phyloP scores from a whole-genome alignment of 345 rosid species.

The Dovyalis caffra region DNA sequence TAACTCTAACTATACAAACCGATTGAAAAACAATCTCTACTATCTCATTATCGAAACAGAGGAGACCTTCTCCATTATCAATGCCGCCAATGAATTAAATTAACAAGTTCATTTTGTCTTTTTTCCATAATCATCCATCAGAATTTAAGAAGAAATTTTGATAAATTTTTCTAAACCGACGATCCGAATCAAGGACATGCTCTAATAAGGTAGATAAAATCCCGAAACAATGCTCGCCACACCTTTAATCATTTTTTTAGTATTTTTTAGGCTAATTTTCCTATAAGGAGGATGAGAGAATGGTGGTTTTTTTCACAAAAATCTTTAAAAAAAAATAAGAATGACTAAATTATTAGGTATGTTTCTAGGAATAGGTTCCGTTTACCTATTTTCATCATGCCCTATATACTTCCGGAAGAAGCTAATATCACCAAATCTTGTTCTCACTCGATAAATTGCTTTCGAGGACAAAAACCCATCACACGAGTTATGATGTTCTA shows the following conservation, averaged over 20 bases:
- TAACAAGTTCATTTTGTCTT: no score
- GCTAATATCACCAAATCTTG: neutral
- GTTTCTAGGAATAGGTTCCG: no score
- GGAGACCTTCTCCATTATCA: no score
- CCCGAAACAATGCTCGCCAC: neutral
- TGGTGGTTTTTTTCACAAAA: no score
- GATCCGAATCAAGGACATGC: neutral
- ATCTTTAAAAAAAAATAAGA: neutral
- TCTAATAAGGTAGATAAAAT: neutral
- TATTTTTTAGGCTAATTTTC: no score
- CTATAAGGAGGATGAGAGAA: neutral
- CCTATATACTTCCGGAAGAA: neutral
- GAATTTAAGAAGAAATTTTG: neutral
- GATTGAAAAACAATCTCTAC: no score
- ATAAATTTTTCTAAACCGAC: no score
- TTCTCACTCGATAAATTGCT: neutral
- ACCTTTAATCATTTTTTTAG: no score
- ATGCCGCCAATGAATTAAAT: neutral
- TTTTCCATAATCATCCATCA: neutral
- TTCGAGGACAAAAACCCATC: slow-evolving; percentile 1
- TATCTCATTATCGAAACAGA: no score
- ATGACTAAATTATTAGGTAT: no score
- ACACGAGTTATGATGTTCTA: slow-evolving; percentile 1
- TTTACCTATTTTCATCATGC: neutral
- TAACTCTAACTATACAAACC: no score